These are phyloP conservation scores for Zymoseptoria tritici DNA, from an alignment of 2,329 filamentous ascomycete genomes.

Conservation along the genomic window DNA sequence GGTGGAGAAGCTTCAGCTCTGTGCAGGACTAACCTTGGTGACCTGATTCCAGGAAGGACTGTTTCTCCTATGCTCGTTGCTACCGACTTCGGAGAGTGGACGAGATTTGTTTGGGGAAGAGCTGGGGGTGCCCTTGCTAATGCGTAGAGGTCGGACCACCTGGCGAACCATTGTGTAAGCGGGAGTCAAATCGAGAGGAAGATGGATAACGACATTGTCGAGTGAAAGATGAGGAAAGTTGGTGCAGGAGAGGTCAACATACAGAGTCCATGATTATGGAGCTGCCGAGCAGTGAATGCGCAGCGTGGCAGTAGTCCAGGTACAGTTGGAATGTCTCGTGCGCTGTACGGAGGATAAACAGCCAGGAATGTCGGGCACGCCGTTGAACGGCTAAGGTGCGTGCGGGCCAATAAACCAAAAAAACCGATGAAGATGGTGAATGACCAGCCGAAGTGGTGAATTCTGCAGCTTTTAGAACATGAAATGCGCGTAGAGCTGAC, in stretches of 20 bases:
- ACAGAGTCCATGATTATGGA: conserved; percentile 16
- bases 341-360: conserved; percentile 8
- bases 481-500: not conserved
- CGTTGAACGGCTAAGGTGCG: conserved; percentile 2
- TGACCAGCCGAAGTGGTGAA: not conserved
- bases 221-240: not conserved
- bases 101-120: conserved; percentile 54
- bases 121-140: conserved; percentile 59
- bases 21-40: conserved; percentile 50
- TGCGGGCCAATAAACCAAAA: not conserved
- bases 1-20: not conserved
- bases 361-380: conserved; percentile 12
- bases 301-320: not conserved
- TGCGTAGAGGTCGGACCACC: conserved; percentile 70
- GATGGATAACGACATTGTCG: not conserved
- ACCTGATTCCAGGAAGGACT: conserved; percentile 82
- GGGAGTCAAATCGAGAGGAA: not conserved
- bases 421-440: not conserved
- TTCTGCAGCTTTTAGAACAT: not conserved
- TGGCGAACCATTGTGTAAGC: conserved; percentile 20
- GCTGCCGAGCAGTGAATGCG: not conserved
- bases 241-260: conserved; percentile 1
- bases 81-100: conserved; percentile 82
- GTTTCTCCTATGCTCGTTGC: conserved; percentile 78
- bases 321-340: conserved; percentile 10